These are phyloP conservation scores for Emergomyces pasteurianus DNA, from an alignment of 2,329 filamentous ascomycete genomes.

Conservation along the genomic window DNA sequence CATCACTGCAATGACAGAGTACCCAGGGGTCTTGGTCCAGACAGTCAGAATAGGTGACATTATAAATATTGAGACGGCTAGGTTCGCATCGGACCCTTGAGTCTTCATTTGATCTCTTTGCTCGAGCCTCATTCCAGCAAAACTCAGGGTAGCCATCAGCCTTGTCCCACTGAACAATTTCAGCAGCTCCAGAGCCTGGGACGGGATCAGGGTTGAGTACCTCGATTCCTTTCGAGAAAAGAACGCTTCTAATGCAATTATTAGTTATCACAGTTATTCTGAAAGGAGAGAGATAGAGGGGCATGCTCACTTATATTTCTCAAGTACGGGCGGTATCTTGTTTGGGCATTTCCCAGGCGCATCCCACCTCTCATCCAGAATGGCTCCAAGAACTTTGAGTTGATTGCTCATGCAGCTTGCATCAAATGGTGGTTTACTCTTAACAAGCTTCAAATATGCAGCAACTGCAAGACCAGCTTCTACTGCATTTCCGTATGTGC, in stretches of 20 bases:
- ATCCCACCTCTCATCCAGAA: not conserved
- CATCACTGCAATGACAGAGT: not conserved
- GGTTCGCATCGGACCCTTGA: not conserved
- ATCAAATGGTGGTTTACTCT: not conserved
- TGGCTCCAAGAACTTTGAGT: not conserved
- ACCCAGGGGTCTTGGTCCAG: not conserved
- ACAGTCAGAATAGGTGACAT: not conserved
- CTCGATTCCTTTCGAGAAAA: not conserved
- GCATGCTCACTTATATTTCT: not conserved
- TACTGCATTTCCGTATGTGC: not conserved
- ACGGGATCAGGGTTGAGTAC: not conserved
- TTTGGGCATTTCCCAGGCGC: not conserved
- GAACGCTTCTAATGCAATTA: not conserved
- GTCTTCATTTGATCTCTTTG: not conserved
- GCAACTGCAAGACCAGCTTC: not conserved
- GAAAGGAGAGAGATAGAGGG: not conserved
- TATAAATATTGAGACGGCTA: not conserved
- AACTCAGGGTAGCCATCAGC: not conserved
- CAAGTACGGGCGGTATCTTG: not conserved
- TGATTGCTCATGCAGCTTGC: not conserved
- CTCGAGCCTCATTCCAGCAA: not conserved
- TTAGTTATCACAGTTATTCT: not conserved
- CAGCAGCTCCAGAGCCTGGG: not conserved
- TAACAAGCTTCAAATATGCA: not conserved
- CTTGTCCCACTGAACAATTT: not conserved